phyloP scores from a whole-genome alignment of 176 grass and related monocot genomes.

The Rhynchospora tenuis region DNA sequence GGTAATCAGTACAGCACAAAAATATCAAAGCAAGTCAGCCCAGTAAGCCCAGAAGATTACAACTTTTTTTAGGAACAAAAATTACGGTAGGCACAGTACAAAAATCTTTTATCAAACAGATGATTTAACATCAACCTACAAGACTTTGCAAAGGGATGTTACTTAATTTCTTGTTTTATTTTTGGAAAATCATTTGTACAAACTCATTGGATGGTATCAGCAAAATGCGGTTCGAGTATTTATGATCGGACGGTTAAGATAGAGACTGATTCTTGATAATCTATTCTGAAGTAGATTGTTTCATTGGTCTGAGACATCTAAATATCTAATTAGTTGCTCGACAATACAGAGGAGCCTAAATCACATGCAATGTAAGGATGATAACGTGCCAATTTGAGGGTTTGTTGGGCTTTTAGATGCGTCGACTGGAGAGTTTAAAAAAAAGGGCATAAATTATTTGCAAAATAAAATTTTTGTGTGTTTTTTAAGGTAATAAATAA shows the following conservation, averaged over 20 bases:
- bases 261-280: not conserved
- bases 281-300: too few species aligned
- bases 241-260: not conserved
- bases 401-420: not conserved
- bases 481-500: too few species aligned
- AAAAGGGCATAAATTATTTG: not conserved
- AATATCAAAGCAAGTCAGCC: not conserved
- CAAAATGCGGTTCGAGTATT: not conserved
- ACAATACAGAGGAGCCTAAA: not conserved
- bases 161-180: too few species aligned
- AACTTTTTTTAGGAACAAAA: not conserved
- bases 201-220: not conserved
- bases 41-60: not conserved
- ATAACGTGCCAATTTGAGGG: not conserved
- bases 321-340: not conserved
- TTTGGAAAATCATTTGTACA: not conserved
- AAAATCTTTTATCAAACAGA: not conserved
- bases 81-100: not conserved
- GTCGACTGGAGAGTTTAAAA: not conserved
- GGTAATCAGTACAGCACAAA: not conserved
- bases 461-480: not conserved
- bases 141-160: not conserved
- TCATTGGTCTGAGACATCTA: too few species aligned
- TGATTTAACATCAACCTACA: not conserved
- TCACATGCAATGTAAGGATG: not conserved